A percentile compares a stretch with the other conserved stretches of the same genome.
Conservation (phyloP, 768 basidiomycete genomes). For the Cyathus striatus region DNA sequence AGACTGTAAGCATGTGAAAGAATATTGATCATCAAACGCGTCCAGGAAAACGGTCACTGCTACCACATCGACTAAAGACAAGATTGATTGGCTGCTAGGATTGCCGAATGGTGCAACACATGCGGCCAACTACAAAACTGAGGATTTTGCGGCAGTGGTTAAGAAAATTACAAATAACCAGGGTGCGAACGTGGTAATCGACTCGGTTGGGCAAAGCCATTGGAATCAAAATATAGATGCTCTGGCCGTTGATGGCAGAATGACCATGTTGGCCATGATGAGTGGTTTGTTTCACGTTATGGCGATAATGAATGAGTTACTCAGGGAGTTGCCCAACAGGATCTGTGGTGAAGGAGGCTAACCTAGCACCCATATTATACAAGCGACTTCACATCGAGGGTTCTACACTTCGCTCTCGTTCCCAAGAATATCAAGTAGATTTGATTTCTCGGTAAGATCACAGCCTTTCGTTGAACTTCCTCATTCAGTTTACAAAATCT, state of each 20-base stretch:
- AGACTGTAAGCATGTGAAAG: slow-evolving; percentile 7
- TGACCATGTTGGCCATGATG: slow-evolving; percentile 62
- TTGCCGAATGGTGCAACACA: slow-evolving; percentile 69
- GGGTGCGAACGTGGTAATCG: slow-evolving; percentile 81
- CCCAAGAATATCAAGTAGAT: slow-evolving; percentile 70
- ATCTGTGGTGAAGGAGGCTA: slow-evolving; percentile 39
- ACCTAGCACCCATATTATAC: slow-evolving; percentile 64
- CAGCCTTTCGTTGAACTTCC: too few relatives aligned
- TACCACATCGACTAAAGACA: slow-evolving; percentile 82
- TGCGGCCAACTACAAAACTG: slow-evolving; percentile 78
- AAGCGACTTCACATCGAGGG: slow-evolving; percentile 89
- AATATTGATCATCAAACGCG: slow-evolving; percentile 1
- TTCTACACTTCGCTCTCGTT: slow-evolving; percentile 77
- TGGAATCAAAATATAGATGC: slow-evolving; percentile 70
- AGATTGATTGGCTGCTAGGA: slow-evolving; percentile 69
- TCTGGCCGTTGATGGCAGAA: slow-evolving; percentile 66
- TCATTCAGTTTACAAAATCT: neutral
- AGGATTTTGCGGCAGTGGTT: slow-evolving; percentile 74
- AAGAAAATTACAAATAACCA: slow-evolving; percentile 61
- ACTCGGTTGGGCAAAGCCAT: slow-evolving; percentile 76
- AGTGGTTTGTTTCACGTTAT: slow-evolving; percentile 51
- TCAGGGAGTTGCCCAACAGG: slow-evolving; percentile 31
- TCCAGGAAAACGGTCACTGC: slow-evolving; percentile 66
- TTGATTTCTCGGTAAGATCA: slow-evolving; percentile 52
- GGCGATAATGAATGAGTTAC: slow-evolving; percentile 3